Conservation (phyloP, 148 eudicot species). For the Limonium bicolor region DNA sequence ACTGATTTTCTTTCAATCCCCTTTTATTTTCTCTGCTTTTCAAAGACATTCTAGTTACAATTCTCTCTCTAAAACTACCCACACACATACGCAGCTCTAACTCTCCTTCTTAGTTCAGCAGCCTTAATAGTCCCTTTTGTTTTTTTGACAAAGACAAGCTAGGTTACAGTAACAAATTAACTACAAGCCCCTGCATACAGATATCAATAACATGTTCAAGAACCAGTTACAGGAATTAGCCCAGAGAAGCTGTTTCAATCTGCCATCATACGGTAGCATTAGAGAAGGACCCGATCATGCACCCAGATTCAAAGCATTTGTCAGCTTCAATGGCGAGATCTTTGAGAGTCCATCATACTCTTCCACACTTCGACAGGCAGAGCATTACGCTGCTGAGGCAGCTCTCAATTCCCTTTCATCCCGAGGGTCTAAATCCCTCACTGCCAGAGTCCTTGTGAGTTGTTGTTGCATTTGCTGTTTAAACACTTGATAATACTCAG, state of each 20-base stretch:
- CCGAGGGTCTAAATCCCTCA: slow-evolving; percentile 7
- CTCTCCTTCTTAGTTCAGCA: too few species aligned
- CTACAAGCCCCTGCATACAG: too few species aligned
- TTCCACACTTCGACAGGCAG: slow-evolving; percentile 11
- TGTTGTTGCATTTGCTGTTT: too few species aligned
- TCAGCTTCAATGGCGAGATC: slow-evolving; percentile 10
- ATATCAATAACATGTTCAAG: too few species aligned
- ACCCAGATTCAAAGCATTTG: slow-evolving; percentile 10
- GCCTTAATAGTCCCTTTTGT: too few species aligned
- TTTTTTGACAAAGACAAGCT: too few species aligned
- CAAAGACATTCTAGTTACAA: too few species aligned
- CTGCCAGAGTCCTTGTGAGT: slow-evolving; percentile 9
- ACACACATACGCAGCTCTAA: too few species aligned
- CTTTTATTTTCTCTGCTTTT: too few species aligned
- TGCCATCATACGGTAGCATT: slow-evolving; percentile 9
- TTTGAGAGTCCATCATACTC: slow-evolving; percentile 9
- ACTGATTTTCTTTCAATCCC: too few species aligned
- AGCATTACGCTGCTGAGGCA: slow-evolving; percentile 13
- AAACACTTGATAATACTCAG: background rate
- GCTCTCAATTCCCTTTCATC: slow-evolving; percentile 6
- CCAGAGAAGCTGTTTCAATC: slow-evolving; percentile 10
- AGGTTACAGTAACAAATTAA: too few species aligned
- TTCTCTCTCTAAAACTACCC: too few species aligned
- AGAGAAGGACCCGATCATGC: slow-evolving; percentile 13
- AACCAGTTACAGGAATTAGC: slow-evolving; percentile 13